Conservation (phyloP, 768 basidiomycete species). For the Tephrocybe sp. region DNA sequence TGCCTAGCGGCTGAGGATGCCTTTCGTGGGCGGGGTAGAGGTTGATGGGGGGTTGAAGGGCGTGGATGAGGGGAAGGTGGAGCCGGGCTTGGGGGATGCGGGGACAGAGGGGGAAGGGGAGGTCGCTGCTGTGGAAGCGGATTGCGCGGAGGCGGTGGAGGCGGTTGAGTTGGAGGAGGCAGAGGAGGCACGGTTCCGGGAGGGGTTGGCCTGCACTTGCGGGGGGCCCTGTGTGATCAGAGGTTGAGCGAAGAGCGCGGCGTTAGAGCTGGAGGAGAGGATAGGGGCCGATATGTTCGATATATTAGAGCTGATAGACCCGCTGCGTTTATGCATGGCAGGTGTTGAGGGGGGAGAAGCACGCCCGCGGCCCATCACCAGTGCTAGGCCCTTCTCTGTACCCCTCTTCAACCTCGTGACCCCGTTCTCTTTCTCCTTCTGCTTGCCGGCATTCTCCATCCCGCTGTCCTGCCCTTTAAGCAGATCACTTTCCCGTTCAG, state of each 20-base stretch:
- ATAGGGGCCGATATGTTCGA: constrained; percentile 7
- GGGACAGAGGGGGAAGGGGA: constrained; percentile 20
- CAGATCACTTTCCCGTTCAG: neutral
- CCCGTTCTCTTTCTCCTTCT: constrained; percentile 3
- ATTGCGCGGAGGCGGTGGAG: constrained; percentile 12
- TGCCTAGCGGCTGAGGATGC: constrained; percentile 57
- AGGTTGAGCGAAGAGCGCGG: constrained; percentile 9
- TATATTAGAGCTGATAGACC: constrained; percentile 17
- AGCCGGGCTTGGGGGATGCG: constrained; percentile 17
- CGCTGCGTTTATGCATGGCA: constrained; percentile 15
- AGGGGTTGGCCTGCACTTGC: neutral
- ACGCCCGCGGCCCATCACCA: constrained; percentile 10
- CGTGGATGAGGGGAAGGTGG: constrained; percentile 3
- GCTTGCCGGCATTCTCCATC: neutral
- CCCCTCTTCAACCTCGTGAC: constrained; percentile 6
- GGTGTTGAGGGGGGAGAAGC: constrained; percentile 8
- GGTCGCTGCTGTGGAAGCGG: constrained; percentile 15
- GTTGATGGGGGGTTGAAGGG: constrained; percentile 5
- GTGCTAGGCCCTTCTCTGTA: constrained; percentile 6
- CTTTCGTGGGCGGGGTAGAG: constrained; percentile 44
- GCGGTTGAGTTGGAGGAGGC: constrained; percentile 16
- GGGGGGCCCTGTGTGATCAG: too few species aligned
- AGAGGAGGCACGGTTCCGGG: constrained; percentile 15
- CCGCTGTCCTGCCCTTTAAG: neutral
- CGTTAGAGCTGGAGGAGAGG: constrained; percentile 8